Evolutionary conservation across 768 basidiomycete genomes (phyloP).

Genomic region (Mycena amicta): DNA sequence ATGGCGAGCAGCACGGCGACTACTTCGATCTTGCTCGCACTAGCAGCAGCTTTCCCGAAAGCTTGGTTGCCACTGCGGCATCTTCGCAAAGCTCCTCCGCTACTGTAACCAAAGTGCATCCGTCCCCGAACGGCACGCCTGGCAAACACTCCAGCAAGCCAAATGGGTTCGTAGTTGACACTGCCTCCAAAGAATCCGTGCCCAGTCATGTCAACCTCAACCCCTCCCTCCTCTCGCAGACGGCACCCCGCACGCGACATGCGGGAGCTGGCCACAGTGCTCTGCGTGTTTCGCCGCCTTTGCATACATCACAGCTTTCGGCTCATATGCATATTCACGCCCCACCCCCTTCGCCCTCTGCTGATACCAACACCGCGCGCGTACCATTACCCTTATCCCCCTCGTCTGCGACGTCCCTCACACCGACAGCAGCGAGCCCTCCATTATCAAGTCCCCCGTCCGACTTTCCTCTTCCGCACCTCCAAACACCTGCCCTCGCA

Average conservation of each 20-base stretch:
- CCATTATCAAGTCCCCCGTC: constrained; percentile 1
- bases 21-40: constrained; percentile 42
- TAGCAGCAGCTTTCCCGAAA: constrained; percentile 27
- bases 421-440: constrained; percentile 17
- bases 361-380: constrained; percentile 3
- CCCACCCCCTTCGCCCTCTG: constrained; percentile 29
- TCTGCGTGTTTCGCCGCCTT: constrained; percentile 40
- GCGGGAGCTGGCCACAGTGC: constrained; percentile 28
- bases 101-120: constrained; percentile 40
- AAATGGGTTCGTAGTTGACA: too few species aligned
- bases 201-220: too few species aligned
- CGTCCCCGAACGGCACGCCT: constrained; percentile 44
- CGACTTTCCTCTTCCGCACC: constrained; percentile 9
- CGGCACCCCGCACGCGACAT: constrained; percentile 48
- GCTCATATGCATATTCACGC: constrained; percentile 42
- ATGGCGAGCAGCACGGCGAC: constrained; percentile 41
- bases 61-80: constrained; percentile 13
- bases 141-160: too few species aligned
- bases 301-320: constrained; percentile 43
- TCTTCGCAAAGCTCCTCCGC: constrained; percentile 44
- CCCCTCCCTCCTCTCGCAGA: constrained; percentile 63
- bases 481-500: constrained; percentile 20
- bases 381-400: constrained; percentile 11
- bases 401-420: constrained; percentile 18
- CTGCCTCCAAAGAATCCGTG: constrained; percentile 6